Conservation (phyloP, 768 basidiomycete genomes). For the Pisolithus sp. region DNA sequence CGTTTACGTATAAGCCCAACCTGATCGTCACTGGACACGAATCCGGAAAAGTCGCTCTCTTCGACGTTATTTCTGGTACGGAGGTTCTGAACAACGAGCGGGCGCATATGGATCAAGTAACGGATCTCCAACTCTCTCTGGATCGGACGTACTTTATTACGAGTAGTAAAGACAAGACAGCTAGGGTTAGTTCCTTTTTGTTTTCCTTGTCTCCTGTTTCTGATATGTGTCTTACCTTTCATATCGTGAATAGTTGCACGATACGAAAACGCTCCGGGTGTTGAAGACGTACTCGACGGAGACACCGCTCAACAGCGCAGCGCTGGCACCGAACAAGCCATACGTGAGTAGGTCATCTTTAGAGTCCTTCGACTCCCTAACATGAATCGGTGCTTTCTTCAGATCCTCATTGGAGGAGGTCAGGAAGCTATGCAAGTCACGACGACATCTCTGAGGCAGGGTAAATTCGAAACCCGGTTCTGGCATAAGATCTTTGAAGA, state of each 20-base stretch:
- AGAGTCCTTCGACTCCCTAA: not conserved
- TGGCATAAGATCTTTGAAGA: constrained; percentile 98
- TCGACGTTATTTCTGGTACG: constrained; percentile 82
- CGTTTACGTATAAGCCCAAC: constrained; percentile 74
- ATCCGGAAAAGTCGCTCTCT: constrained; percentile 89
- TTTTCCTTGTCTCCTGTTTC: not conserved
- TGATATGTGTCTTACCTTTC: not conserved
- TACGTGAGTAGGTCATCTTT: constrained; percentile 47
- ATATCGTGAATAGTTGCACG: constrained; percentile 57
- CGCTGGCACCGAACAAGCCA: constrained; percentile 75
- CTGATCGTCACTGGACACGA: constrained; percentile 93
- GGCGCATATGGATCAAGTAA: constrained; percentile 81
- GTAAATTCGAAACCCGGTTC: constrained; percentile 97
- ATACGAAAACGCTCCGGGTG: constrained; percentile 79
- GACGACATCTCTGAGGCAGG: constrained; percentile 87
- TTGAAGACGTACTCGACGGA: constrained; percentile 93
- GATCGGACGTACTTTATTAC: constrained; percentile 96
- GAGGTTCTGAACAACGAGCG: constrained; percentile 80
- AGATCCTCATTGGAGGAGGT: constrained; percentile 92
- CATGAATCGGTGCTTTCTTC: not conserved
- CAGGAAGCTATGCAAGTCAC: constrained; percentile 98
- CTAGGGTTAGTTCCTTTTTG: constrained; percentile 54
- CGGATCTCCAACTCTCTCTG: constrained; percentile 85
- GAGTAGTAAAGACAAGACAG: constrained; percentile 93
- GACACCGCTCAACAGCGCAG: constrained; percentile 92